Evolutionary conservation across 768 basidiomycete species (phyloP), one percentile per base, ranked within the genome.

Genomic region (Leccinum sublutescens): DNA sequence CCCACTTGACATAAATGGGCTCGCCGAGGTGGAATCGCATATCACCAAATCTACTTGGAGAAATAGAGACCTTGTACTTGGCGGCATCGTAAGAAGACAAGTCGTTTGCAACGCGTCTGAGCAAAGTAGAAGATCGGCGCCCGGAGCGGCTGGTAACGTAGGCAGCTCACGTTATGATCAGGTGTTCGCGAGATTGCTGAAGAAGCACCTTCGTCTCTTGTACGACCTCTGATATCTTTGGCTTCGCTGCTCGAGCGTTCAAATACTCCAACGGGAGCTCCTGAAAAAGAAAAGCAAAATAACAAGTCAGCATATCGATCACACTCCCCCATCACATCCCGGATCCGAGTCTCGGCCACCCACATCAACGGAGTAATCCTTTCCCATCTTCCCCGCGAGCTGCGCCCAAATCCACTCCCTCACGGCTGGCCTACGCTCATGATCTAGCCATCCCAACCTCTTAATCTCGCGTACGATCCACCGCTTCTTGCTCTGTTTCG

Each of bases 401-500:
- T 98, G 94, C 52, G 81, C 81, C 62, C 87, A 81, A 68, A 97
- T 92, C 97, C 97, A 99, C 45, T 79, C 67, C 58, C 90, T 81
- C 58, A 91, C 77, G 7, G 65, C 73, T 0, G 93, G 91, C 27
- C 79, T 74, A 21, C 86, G 80, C 49, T 79, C 68, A 63, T 79
- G 78, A 71, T 98, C 94, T n/a, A 99, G 82, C 95, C 95, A 98
- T 4, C 93, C 96, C 23, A 85, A 76, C 4, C 81, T 77, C 57
- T 89, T 84, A 2, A 98, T 80, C 65, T 88, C 84, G 31, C 85
- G 79, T 49, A 97, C n/a, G n/a, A 99, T 92, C 91, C 93, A 98
- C 67, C 85, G 89, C 76, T 85, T 87, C 78, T 96, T 95, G 79
- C 93, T 96, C 76, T 99, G 97, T 71, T 91, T 90, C 10, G 92